phyloP scores from a whole-genome alignment of 352 stramenopile genomes.

The Phytopythium vexans region DNA sequence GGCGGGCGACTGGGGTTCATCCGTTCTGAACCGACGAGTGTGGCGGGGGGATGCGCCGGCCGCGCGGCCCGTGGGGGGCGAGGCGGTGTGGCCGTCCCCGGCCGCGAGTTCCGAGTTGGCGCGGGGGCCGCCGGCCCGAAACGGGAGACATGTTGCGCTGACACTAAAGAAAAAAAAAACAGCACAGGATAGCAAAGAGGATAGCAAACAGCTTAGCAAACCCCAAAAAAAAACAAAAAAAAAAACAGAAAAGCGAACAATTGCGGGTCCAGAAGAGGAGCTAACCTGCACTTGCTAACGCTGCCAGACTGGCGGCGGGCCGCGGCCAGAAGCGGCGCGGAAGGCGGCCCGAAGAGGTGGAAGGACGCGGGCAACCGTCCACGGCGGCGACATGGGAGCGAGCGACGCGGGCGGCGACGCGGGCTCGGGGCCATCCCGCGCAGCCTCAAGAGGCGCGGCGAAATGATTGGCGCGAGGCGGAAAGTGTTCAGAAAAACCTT shows the following conservation, averaged over 20 bases:
- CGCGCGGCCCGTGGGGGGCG: not conserved
- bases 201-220: not conserved
- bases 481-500: too few species aligned
- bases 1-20: conserved; percentile 6
- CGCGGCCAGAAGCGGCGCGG: not conserved
- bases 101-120: too few species aligned
- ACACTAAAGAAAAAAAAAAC: not conserved
- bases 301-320: not conserved
- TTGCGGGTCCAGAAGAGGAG: not conserved
- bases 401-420: too few species aligned
- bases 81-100: too few species aligned
- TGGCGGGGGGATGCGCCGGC: conserved; percentile 2
- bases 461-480: too few species aligned
- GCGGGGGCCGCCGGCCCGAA: not conserved
- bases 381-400: too few species aligned
- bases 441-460: too few species aligned
- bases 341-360: not conserved
- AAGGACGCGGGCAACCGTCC: too few species aligned
- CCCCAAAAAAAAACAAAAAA: not conserved
- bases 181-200: not conserved
- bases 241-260: not conserved
- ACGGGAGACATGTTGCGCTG: not conserved
- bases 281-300: too few species aligned
- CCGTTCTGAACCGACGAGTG: conserved; percentile 3
- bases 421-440: too few species aligned